Evolutionary conservation across 208 protist species (phyloP).

Genomic region (Leishmania martiniquensis): DNA sequence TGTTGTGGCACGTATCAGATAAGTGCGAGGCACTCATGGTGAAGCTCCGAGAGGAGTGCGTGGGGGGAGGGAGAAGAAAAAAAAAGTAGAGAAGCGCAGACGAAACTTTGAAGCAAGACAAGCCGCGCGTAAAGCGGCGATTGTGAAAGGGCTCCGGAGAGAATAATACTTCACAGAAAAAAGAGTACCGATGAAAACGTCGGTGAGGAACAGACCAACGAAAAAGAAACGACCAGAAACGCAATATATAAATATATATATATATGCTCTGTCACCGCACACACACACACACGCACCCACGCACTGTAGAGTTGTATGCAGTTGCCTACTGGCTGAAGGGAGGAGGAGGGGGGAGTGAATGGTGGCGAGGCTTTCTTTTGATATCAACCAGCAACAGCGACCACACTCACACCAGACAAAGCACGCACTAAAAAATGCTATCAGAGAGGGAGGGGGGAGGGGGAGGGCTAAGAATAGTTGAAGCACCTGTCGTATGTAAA

Average conservation of each 20-base stretch:
- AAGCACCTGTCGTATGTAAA: background rate
- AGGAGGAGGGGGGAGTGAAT: background rate
- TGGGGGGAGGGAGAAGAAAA: background rate
- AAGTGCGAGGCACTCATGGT: background rate
- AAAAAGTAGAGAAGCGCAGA: too few relatives aligned
- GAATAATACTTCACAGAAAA: too few relatives aligned
- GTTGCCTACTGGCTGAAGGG: background rate
- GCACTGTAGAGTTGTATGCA: background rate
- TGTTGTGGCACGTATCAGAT: background rate
- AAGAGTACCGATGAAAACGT: too few relatives aligned
- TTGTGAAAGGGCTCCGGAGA: too few relatives aligned
- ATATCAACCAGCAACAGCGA: conserved; percentile 2
- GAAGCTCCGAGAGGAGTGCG: background rate
- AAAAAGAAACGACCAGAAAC: too few relatives aligned
- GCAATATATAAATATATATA: too few relatives aligned
- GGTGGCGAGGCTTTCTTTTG: background rate
- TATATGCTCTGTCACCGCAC: background rate
- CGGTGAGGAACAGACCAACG: too few relatives aligned
- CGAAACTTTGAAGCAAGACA: too few relatives aligned
- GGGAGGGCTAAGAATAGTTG: background rate
- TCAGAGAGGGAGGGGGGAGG: background rate
- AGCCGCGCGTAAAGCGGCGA: too few relatives aligned
- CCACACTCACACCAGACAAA: background rate
- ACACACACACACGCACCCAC: background rate
- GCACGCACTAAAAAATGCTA: conserved; percentile 1